Evolutionary conservation across 768 basidiomycete genomes (phyloP), one percentile per base, ranked within the genome.

Genomic region (Pleurotus ostreatus): DNA sequence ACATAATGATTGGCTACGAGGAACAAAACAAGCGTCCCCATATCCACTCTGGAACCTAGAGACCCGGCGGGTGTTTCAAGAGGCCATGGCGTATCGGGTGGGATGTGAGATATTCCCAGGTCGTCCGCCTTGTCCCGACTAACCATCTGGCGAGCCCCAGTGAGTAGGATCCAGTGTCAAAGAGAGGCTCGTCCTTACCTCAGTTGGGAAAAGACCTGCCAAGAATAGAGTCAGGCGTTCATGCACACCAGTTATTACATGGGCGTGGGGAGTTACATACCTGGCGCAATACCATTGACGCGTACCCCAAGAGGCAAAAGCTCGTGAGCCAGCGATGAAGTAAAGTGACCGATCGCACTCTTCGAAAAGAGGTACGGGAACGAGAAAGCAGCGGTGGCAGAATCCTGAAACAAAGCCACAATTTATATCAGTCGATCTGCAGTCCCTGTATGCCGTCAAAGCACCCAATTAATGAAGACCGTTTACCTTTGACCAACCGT

Each of bases 361-460:
- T 81, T 81, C 40, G 75, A 77, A 59, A 72, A 74, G 49, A 77
- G 62, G 65, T 81, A 81, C 1, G 79, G 76, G 66, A 72, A 78
- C 12, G 71, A 71, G 41, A 57, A 63, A 1, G 75, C 76, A 23
- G 65, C 60, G 0, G 78, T 77, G 11, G 70, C 70, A 0, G 74
- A 68, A 60, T 79, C 78, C 73, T 76, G 47, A 6, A 37, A 25
- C 5, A 46, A 20, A 46, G 22, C 53, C 8, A 30, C 8, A 25
- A 2, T 40, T 46, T 3, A 48, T 44, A n/a, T 46, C 49, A 20
- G 26, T 9, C 30, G 23, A 25, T 25, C 23, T 8, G 9, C 3
- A 9, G 30, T 34, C 30, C 8, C 11, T 34, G 30, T 9, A 2
- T 11, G 11, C 2, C 30, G 11, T 34, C 8, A 34, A 34, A 34